phyloP scores from a whole-genome alignment of 148 eudicot species.

The Rheum nobile region DNA sequence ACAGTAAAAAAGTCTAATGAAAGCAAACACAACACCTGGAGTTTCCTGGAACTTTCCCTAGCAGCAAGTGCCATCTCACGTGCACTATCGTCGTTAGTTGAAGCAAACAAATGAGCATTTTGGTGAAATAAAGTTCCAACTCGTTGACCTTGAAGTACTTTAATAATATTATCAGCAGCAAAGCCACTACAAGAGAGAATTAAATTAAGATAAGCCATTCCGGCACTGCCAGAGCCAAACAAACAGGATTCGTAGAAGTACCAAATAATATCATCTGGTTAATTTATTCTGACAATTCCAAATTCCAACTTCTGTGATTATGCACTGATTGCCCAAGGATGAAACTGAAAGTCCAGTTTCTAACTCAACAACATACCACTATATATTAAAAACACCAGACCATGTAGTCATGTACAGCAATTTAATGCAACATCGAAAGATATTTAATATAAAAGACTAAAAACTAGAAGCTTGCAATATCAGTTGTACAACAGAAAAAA shows the following conservation, averaged over 20 bases:
- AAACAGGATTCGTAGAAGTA: background rate
- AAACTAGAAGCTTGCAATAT: background rate
- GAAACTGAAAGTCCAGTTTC: background rate
- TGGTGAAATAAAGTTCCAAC: slow-evolving; percentile 86
- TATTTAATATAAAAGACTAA: background rate
- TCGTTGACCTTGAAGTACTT: slow-evolving; percentile 62
- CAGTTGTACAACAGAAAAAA: background rate
- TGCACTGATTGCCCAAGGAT: background rate
- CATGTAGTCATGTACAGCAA: background rate
- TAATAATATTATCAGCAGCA: slow-evolving; percentile 56
- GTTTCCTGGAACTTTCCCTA: slow-evolving; percentile 73
- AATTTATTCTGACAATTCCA: background rate
- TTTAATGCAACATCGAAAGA: background rate
- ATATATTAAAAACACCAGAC: background rate
- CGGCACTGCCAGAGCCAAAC: background rate
- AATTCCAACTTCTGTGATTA: background rate
- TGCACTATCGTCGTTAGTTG: slow-evolving; percentile 42
- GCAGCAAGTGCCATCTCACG: slow-evolving; percentile 95
- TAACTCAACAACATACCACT: background rate
- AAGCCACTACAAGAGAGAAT: slow-evolving; percentile 45
- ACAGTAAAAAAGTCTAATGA: background rate
- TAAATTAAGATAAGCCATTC: background rate
- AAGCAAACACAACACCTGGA: slow-evolving; percentile 47
- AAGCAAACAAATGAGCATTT: slow-evolving; percentile 54
- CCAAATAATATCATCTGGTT: background rate